These are phyloP conservation scores for Mycena latifolia DNA, from an alignment of 768 basidiomycete genomes.

Conservation along the genomic window DNA sequence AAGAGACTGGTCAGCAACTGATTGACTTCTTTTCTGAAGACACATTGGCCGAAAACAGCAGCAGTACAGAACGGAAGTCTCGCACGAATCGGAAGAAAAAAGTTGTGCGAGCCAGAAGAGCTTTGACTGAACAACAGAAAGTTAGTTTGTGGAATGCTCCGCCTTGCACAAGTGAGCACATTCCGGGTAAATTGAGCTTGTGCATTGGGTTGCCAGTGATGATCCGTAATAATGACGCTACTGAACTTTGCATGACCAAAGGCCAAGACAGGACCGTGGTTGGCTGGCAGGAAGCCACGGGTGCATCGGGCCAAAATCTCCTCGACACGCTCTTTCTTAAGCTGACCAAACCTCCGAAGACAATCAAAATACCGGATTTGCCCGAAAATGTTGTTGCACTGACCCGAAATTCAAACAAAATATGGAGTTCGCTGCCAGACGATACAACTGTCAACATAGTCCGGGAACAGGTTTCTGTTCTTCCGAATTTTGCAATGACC, in stretches of 20 bases:
- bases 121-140: background rate
- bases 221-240: conserved; percentile 47
- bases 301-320: conserved; percentile 25
- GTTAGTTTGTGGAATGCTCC: conserved; percentile 8
- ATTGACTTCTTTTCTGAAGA: too few species aligned
- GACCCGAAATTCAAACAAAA: background rate
- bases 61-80: too few species aligned
- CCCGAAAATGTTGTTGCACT: conserved; percentile 49
- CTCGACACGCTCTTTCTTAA: conserved; percentile 47
- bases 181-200: conserved; percentile 43
- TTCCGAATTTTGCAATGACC: conserved; percentile 49
- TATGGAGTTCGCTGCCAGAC: conserved; percentile 29
- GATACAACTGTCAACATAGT: conserved; percentile 33
- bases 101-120: too few species aligned
- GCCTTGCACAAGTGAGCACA: conserved; percentile 13
- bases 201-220: conserved; percentile 51
- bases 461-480: conserved; percentile 41
- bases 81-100: too few species aligned
- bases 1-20: too few species aligned
- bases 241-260: conserved; percentile 50
- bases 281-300: conserved; percentile 40
- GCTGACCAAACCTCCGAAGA: conserved; percentile 40
- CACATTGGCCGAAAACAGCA: too few species aligned
- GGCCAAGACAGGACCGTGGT: conserved; percentile 46
- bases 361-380: conserved; percentile 40